Percentiles rank a stretch among this genome's conserved stretches.
Conservation (phyloP, 169 alveolate genomes). For the Eimeria maxima region DNA sequence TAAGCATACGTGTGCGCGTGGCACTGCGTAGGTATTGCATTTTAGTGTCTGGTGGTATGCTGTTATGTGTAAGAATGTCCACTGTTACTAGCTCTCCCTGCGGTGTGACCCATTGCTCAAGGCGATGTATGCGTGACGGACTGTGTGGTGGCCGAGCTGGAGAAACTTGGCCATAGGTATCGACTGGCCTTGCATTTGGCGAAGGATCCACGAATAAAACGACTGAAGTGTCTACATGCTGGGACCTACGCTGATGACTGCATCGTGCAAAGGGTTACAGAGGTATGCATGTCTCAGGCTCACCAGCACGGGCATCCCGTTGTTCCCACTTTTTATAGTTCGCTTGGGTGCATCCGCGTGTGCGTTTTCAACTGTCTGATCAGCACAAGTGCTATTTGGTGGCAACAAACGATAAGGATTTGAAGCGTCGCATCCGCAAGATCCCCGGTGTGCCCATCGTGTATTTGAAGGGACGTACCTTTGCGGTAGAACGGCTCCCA, state of each 20-base stretch:
- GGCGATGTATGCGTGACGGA: constrained; percentile 98
- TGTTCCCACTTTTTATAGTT: not conserved
- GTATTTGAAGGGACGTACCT: constrained; percentile 97
- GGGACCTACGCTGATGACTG: constrained; percentile 99
- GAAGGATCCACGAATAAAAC: constrained; percentile 97
- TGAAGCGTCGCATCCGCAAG: constrained; percentile 98
- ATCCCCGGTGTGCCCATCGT: constrained; percentile 99
- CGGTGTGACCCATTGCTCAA: not conserved
- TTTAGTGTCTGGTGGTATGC: not conserved
- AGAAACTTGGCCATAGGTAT: constrained; percentile 98
- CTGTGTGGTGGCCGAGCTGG: constrained; percentile 99
- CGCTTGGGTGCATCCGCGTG: not conserved
- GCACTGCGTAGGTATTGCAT: not conserved
- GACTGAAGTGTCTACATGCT: constrained; percentile 97
- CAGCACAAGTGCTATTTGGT: constrained; percentile 98
- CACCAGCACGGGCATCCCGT: not conserved
- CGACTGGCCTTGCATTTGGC: constrained; percentile 97
- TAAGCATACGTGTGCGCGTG: constrained; percentile 29
- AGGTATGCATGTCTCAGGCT: constrained; percentile 35
- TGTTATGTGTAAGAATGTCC: not conserved
- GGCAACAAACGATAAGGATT: constrained; percentile 99
- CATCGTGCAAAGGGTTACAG: constrained; percentile 97
- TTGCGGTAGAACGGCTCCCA: constrained; percentile 98
- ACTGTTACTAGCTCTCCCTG: not conserved
- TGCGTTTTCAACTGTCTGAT: constrained; percentile 3